Base-by-base conservation (phyloP, 768 basidiomycete species). In the Amanita subjunquillea region DNA sequence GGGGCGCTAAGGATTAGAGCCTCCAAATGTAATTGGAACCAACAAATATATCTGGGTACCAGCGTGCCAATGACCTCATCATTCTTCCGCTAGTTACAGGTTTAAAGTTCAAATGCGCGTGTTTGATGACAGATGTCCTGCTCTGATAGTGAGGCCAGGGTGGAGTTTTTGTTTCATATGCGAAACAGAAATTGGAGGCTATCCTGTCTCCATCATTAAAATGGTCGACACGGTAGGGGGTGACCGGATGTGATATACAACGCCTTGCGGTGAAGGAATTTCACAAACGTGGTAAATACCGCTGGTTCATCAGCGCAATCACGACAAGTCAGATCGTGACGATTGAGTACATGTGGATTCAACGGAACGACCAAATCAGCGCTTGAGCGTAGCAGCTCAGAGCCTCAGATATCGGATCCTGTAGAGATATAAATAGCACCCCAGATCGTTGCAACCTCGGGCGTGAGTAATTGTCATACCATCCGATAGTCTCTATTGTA, bases 81-180 rank as follows among this genome's bases (percentile, higher is more conserved):
- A 37, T 20, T n/a, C 47, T 38, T 25, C 34, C 15, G 37, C 32
- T 36, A 38, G 37, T 36, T 34, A 20, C 47, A 48, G 22, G 34
- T 38, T 48, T 36, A 48, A 36, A 48, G 47, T 48, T 38, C 37
- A 38, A 38, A 48, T 15, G 30, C 32, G 47, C 47, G 37, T 48
- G 47, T 48, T 34, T 48, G 47, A 48, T 48, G 47, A 36, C 32
- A 27, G 34, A 20, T 13, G 37, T 13, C 47, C 41, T 22, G 47
- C 47, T 30, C n/a, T 32, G 44, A 46, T 46, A 46, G 27, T 10
- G 22, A 42, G 41, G 41, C 41, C 41, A 42, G 41, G 41, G 44
- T 30, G 44, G 44, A 20, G n/a, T 29, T 29, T 30, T 30, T 32
- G 44, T 46, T 46, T 30, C 29, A 46, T 17, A 29, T 30, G 30